Evolutionary conservation across 371 early-diverging fungal genomes (phyloP).

Genomic region (Mortierella sp.): DNA sequence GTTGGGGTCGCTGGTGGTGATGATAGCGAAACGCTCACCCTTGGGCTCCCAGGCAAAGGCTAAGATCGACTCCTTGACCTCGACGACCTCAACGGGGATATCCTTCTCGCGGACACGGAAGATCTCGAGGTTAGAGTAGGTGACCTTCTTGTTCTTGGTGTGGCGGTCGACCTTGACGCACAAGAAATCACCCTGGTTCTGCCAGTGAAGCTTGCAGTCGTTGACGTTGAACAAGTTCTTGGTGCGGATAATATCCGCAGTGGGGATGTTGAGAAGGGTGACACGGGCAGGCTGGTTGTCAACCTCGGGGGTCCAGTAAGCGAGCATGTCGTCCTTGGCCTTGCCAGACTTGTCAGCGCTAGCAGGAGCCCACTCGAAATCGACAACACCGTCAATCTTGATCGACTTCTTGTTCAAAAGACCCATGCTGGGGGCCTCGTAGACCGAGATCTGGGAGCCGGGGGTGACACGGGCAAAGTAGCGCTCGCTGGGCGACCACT

Average conservation of each 20-base stretch:
- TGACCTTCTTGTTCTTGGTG: conserved; percentile 94
- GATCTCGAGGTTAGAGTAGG: conserved; percentile 92
- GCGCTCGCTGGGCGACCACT: conserved; percentile 95
- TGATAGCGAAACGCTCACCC: conserved; percentile 89
- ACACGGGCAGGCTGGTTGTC: conserved; percentile 98
- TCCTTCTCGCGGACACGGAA: conserved; percentile 94
- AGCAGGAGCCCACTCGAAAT: conserved; percentile 93
- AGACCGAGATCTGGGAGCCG: conserved; percentile 87
- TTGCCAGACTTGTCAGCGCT: conserved; percentile 60
- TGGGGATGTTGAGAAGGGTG: conserved; percentile 88
- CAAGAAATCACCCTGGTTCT: conserved; percentile 90
- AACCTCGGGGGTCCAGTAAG: conserved; percentile 97
- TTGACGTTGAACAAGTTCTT: conserved; percentile 97
- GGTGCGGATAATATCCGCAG: conserved; percentile 89
- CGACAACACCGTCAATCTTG: conserved; percentile 90
- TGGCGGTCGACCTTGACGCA: conserved; percentile 94
- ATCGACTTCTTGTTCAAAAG: conserved; percentile 95
- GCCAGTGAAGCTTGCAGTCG: conserved; percentile 94
- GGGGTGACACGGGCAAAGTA: conserved; percentile 94
- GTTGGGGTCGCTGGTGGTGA: conserved; percentile 81
- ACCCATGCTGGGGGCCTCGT: conserved; percentile 94
- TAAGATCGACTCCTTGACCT: conserved; percentile 88
- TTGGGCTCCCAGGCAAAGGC: conserved; percentile 96
- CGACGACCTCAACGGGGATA: conserved; percentile 96
- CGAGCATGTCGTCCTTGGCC: conserved; percentile 82